Evolutionary conservation across 2,329 filamentous ascomycete species (phyloP).

Genomic region (Endothia cerciana): DNA sequence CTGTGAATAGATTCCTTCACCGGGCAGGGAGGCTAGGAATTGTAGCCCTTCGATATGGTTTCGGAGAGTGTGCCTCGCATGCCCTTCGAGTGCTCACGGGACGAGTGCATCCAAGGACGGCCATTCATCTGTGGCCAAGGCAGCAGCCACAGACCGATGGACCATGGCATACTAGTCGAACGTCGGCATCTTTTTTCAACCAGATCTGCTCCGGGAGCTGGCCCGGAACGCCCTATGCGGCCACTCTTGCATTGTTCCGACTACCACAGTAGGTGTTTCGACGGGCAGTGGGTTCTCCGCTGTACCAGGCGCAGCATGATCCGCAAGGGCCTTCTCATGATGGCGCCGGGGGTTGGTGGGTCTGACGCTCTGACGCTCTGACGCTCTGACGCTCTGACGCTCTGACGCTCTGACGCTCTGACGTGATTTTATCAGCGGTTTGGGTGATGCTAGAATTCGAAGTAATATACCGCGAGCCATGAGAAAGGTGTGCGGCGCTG

Average conservation of each 20-base stretch:
- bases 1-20: not conserved
- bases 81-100: not conserved
- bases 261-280: slow-evolving; percentile 16
- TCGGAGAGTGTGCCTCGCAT: not conserved
- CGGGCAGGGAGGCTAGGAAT: not conserved
- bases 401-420: not conserved
- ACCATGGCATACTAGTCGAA: slow-evolving; percentile 3
- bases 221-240: not conserved
- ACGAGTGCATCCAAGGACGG: not conserved
- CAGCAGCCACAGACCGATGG: not conserved
- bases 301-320: not conserved
- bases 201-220: not conserved
- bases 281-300: not conserved
- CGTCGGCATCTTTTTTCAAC: not conserved
- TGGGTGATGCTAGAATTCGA: not conserved
- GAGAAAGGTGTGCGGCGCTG: not conserved
- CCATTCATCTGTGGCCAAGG: not conserved
- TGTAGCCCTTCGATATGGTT: not conserved
- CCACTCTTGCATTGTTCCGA: slow-evolving; percentile 3
- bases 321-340: slow-evolving; percentile 1
- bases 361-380: not conserved
- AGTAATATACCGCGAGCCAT: not conserved
- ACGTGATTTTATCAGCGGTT: not conserved
- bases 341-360: not conserved
- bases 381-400: not conserved